These are phyloP conservation scores for Solanum sitiens DNA, from an alignment of 257 asterid species.

Conservation along the genomic window DNA sequence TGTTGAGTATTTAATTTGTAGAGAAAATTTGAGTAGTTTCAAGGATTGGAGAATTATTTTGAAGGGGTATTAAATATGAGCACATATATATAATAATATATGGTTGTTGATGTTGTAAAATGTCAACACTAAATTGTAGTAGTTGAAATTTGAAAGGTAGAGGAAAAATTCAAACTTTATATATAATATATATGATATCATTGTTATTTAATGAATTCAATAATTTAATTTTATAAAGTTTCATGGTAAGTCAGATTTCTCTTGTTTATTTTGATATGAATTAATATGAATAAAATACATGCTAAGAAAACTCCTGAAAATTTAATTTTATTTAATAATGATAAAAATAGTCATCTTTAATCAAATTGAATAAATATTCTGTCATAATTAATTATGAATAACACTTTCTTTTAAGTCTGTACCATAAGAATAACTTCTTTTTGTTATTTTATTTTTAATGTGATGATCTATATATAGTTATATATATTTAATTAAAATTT, in stretches of 20 bases:
- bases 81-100: not conserved
- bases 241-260: not conserved
- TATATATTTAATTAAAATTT: not conserved
- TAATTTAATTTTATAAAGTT: not conserved
- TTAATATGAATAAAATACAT: not conserved
- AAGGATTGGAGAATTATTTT: not conserved
- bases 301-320: not conserved
- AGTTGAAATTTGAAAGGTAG: conserved; percentile 38
- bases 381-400: not conserved
- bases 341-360: not conserved
- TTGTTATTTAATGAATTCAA: not conserved
- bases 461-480: not conserved
- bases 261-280: not conserved
- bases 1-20: not conserved
- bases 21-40: not conserved
- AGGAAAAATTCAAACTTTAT: not conserved
- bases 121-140: conserved; percentile 11
- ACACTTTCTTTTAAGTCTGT: not conserved
- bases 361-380: not conserved
- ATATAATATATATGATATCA: not conserved
- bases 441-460: not conserved
- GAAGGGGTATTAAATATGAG: not conserved
- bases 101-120: not conserved
- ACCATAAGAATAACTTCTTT: rapidly evolving
- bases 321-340: no score